Conservation (phyloP, 768 basidiomycete species). For the Trametes coccinea region DNA sequence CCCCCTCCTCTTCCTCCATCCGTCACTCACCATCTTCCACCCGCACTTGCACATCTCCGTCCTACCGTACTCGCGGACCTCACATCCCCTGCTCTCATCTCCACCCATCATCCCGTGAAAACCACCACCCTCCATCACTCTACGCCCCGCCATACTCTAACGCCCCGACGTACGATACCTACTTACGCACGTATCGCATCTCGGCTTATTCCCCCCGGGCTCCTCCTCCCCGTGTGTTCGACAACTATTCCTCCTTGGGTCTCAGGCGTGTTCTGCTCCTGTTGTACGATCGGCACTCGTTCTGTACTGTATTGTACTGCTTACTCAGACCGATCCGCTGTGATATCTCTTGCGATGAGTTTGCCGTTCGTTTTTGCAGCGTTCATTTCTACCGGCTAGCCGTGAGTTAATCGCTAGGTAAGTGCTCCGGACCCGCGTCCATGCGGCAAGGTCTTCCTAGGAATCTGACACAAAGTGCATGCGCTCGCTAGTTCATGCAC, state of each 20-base stretch:
- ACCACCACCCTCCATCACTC: neutral
- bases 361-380: too few relatives aligned
- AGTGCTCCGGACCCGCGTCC: too few relatives aligned
- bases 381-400: too few relatives aligned
- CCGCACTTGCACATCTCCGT: neutral
- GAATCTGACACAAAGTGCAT: too few relatives aligned
- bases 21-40: neutral
- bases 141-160: neutral
- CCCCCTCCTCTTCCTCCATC: neutral
- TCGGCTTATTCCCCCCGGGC: neutral
- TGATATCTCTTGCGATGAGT: too few relatives aligned
- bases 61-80: neutral
- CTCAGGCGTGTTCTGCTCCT: neutral
- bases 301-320: neutral
- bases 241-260: neutral
- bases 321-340: too few relatives aligned
- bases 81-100: too few relatives aligned
- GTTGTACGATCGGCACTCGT: neutral
- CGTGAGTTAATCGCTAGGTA: too few relatives aligned
- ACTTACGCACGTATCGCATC: neutral
- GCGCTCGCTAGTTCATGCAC: too few relatives aligned
- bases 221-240: neutral
- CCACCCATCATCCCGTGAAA: too few relatives aligned
- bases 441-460: too few relatives aligned
- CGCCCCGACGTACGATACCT: neutral